phyloP scores from a whole-genome alignment of 2,329 filamentous ascomycete species.

The Ascochyta rabiei region DNA sequence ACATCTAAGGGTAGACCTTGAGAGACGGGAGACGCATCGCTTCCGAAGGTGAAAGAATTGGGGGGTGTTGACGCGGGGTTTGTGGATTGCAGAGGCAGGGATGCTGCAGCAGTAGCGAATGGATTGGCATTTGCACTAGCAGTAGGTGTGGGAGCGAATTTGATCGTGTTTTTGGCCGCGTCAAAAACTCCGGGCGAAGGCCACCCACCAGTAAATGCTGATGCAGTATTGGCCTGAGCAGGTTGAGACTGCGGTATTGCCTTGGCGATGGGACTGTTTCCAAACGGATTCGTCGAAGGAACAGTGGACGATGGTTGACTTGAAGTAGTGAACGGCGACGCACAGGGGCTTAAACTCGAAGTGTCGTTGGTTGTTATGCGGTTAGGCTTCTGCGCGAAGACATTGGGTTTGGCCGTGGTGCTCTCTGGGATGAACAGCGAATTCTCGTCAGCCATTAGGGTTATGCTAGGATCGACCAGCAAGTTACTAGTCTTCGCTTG shows the following conservation, averaged over 20 bases:
- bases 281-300: conserved; percentile 20
- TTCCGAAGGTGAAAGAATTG: conserved; percentile 2
- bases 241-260: not conserved
- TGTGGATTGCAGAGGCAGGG: conserved; percentile 1
- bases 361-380: conserved; percentile 7
- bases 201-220: not conserved
- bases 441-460: conserved; percentile 34
- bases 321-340: conserved; percentile 26
- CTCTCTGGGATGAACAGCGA: conserved; percentile 52
- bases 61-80: conserved; percentile 11
- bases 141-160: conserved; percentile 27
- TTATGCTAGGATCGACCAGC: conserved; percentile 50
- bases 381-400: conserved; percentile 18
- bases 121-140: conserved; percentile 14
- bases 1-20: not conserved
- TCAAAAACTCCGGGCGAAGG: conserved; percentile 39
- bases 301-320: conserved; percentile 1
- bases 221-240: not conserved
- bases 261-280: conserved; percentile 8
- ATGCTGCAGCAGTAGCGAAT: conserved; percentile 3
- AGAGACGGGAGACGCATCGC: not conserved
- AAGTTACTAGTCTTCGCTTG: conserved; percentile 58
- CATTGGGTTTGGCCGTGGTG: conserved; percentile 13
- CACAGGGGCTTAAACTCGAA: conserved; percentile 23
- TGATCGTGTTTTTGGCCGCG: conserved; percentile 32